Base-by-base conservation (phyloP, 192 early-diverging fungal species). In the Podila clonocystis region DNA sequence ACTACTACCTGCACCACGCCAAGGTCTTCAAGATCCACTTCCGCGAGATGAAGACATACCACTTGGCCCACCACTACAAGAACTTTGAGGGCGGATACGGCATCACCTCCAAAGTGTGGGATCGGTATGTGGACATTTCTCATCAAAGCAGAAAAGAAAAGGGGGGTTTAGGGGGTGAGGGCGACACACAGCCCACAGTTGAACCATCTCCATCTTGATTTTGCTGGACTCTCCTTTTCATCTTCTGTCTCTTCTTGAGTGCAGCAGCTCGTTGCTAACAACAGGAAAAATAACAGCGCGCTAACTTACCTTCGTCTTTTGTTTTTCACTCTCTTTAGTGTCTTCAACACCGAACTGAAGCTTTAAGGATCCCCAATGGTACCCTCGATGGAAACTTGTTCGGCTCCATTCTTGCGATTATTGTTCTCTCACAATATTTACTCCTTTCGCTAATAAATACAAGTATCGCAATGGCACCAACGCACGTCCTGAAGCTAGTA, bases 41-140 rank as follows among this genome's bases (percentile, higher is more conserved):
- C 65, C 88, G 85, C 58, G 90, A 94, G 65, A 94, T 98, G 91
- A 98, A 98, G 82, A 91, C 92, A 8, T 97, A 97, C 73, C 97
- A 98, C 64, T 82, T 98, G 63, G 94, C 94, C 59, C 97, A 98
- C 79, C 97, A 98, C 82, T 98, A 98, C 86, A 94, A 94, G 83
- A 89, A 97, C 82, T 93, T 89, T 65, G 92, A 95, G 76, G 83
- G 87, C 13, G 95, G 95, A 28, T 97, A 91, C 74, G 96, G 96
- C 34, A 96, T 97, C 69, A 96, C 96, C 49, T 92, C 91, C 78
- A 95, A 95, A 82, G 70, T 96, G 50, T 97, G 96, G 96, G 96
- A 97, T 83, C 57, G 49, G 76, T 79, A 79, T 28, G 63, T 65
- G 52, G 2, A 55, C 5, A 20, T 9, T 0, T 55, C 11, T 55